A percentile compares a stretch with the other conserved stretches of the same genome.
These are phyloP conservation scores for Aeminium ludgeri DNA, from an alignment of 495 filamentous ascomycete species.

Conservation along the genomic window DNA sequence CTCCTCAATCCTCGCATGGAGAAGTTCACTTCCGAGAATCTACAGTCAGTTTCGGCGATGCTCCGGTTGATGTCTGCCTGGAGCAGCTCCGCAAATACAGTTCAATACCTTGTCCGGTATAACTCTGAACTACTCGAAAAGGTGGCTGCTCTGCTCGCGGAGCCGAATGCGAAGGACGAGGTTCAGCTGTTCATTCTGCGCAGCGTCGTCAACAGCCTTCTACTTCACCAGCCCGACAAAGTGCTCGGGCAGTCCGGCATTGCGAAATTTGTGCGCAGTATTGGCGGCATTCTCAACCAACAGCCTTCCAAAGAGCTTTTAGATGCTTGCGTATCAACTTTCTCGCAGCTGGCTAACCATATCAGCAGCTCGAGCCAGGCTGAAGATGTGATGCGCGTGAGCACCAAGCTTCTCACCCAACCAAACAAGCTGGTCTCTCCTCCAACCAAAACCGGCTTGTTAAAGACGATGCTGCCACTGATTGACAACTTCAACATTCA, in stretches of 20 bases:
- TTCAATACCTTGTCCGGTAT: conserved; percentile 47
- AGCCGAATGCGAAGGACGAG: conserved; percentile 67
- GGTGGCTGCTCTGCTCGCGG: conserved; percentile 51
- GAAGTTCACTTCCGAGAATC: conserved; percentile 69
- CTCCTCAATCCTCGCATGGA: conserved; percentile 59
- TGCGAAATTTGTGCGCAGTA: conserved; percentile 25
- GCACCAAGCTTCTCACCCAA: conserved; percentile 49
- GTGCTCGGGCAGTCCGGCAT: neutral
- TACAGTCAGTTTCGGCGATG: conserved; percentile 69
- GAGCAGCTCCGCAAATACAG: conserved; percentile 47
- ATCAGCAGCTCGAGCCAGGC: conserved; percentile 48
- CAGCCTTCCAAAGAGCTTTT: conserved; percentile 51
- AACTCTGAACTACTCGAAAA: conserved; percentile 48
- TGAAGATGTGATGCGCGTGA: conserved; percentile 60
- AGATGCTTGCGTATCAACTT: conserved; percentile 55
- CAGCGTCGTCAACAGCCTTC: conserved; percentile 49
- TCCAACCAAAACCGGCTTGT: conserved; percentile 62
- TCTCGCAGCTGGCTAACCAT: conserved; percentile 59
- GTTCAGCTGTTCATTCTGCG: conserved; percentile 70
- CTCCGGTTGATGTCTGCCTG: conserved; percentile 69
- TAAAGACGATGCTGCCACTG: conserved; percentile 40
- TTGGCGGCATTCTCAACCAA: conserved; percentile 39
- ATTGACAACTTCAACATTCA: conserved; percentile 2
- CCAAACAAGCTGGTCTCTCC: conserved; percentile 64
- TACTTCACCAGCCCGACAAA: conserved; percentile 16